These are phyloP conservation scores for Alternaria arbusti DNA, from an alignment of 2,329 filamentous ascomycete genomes.

Conservation along the genomic window DNA sequence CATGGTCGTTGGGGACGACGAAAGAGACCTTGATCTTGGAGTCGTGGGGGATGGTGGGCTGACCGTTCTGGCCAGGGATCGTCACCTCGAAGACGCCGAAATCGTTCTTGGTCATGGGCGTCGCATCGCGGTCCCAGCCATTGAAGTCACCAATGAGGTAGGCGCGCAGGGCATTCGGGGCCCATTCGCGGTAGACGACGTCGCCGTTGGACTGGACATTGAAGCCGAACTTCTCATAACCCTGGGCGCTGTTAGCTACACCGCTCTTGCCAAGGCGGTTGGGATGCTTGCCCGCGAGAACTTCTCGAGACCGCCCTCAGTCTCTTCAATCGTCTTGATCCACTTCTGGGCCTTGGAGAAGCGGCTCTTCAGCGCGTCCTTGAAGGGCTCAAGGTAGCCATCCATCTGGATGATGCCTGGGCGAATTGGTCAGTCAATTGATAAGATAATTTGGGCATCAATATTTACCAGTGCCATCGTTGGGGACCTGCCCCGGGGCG, in stretches of 20 bases:
- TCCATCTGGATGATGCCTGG: slow-evolving; percentile 86
- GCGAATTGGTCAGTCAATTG: slow-evolving; percentile 30
- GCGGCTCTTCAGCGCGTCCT: slow-evolving; percentile 75
- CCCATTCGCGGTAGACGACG: slow-evolving; percentile 94
- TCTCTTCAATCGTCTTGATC: slow-evolving; percentile 82
- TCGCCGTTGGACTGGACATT: slow-evolving; percentile 81
- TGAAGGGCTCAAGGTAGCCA: slow-evolving; percentile 87
- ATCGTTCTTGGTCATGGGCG: slow-evolving; percentile 84
- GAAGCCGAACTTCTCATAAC: slow-evolving; percentile 85
- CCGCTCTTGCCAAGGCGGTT: neutral
- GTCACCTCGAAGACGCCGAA: slow-evolving; percentile 88
- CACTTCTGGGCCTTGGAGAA: slow-evolving; percentile 82
- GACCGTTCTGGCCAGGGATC: slow-evolving; percentile 74
- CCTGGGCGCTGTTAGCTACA: slow-evolving; percentile 59
- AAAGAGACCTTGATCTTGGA: slow-evolving; percentile 97
- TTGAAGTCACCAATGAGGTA: slow-evolving; percentile 96
- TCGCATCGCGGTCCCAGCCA: slow-evolving; percentile 81
- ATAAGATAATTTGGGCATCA: neutral
- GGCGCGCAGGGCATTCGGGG: slow-evolving; percentile 83
- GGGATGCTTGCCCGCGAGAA: slow-evolving; percentile 74
- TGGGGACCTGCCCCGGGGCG: slow-evolving; percentile 61
- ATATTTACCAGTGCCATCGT: slow-evolving; percentile 72
- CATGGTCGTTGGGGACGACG: slow-evolving; percentile 76
- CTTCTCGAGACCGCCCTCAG: slow-evolving; percentile 87
- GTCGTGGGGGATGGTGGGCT: slow-evolving; percentile 84